Evolutionary conservation across 305 asterid species (phyloP).

Genomic region (Petunia hybrid): DNA sequence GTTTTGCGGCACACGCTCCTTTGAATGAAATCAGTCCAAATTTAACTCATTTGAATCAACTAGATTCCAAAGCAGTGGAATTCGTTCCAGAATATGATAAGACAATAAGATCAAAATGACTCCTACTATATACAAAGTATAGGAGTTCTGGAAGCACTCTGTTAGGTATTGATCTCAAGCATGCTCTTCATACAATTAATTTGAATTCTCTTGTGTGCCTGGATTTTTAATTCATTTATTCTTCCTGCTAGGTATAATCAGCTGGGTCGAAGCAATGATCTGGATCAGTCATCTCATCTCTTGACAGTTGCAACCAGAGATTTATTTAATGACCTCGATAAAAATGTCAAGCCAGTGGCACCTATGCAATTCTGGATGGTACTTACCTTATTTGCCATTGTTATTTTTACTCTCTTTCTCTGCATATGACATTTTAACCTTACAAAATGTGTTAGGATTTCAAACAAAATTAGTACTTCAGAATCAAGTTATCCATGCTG

Average conservation of each 20-base stretch:
- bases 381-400: conserved; percentile 32
- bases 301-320: conserved; percentile 91
- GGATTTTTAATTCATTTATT: conserved; percentile 33
- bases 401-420: background rate
- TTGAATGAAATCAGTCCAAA: background rate
- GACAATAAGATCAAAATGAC: conserved; percentile 2
- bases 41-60: conserved; percentile 8
- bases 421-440: background rate
- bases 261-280: conserved; percentile 62
- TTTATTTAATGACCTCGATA: conserved; percentile 84
- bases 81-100: background rate
- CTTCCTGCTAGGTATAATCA: conserved; percentile 70
- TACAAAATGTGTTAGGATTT: background rate
- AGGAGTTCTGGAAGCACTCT: background rate
- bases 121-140: background rate
- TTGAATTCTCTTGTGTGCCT: conserved; percentile 31
- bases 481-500: background rate
- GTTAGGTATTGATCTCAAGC: background rate
- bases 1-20: background rate
- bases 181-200: background rate
- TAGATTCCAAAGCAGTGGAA: background rate
- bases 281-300: conserved; percentile 88
- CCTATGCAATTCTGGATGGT: conserved; percentile 95
- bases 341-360: conserved; percentile 91
- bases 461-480: background rate